These are phyloP conservation scores for Prunus yedoensis DNA, from an alignment of 331 rosid species.

Conservation along the genomic window DNA sequence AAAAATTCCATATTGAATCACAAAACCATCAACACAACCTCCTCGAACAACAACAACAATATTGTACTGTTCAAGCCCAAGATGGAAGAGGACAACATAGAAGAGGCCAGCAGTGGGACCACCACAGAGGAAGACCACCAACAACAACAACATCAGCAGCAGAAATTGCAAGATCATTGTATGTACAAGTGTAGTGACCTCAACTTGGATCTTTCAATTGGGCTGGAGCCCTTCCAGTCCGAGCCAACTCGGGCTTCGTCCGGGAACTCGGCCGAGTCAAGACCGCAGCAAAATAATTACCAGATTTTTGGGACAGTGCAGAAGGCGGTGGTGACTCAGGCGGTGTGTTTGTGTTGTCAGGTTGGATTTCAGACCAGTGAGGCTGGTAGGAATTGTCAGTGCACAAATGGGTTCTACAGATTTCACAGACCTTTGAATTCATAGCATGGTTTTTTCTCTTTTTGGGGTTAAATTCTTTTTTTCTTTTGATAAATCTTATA, in stretches of 20 bases:
- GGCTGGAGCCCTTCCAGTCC: slow-evolving; percentile 47
- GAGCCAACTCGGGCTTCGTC: slow-evolving; percentile 29
- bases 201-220: slow-evolving; percentile 63
- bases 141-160: neutral
- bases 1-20: slow-evolving; percentile 14
- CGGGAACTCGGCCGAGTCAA: slow-evolving; percentile 40
- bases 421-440: slow-evolving; percentile 28
- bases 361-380: slow-evolving; percentile 38
- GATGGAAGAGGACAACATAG: slow-evolving; percentile 11
- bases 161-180: neutral
- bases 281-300: slow-evolving; percentile 8
- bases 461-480: neutral
- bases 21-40: neutral
- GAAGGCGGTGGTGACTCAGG: slow-evolving; percentile 2
- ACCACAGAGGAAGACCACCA: slow-evolving; percentile 49
- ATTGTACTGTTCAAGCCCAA: slow-evolving; percentile 17
- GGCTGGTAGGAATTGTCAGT: slow-evolving; percentile 39
- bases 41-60: neutral
- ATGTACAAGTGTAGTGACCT: slow-evolving; percentile 22
- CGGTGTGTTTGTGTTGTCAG: slow-evolving; percentile 45
- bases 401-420: slow-evolving; percentile 27
- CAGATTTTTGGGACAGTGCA: neutral
- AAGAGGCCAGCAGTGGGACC: slow-evolving; percentile 51
- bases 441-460: neutral
- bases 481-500: neutral